Conservation (phyloP, 345 rosid genomes). For the Ricinus communis region DNA sequence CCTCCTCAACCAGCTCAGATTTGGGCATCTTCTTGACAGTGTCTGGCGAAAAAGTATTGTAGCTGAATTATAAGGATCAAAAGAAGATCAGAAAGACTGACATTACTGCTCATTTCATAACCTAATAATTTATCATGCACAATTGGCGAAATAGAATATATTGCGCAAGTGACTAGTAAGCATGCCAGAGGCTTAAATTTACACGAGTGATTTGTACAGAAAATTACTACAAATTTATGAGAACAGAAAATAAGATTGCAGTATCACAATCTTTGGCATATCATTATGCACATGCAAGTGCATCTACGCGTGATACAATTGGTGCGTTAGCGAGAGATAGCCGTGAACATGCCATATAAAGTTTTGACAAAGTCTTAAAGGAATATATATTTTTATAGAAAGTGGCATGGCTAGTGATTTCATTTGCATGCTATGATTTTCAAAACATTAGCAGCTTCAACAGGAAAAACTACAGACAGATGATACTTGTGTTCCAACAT, state of each 20-base stretch:
- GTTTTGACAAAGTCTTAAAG: neutral
- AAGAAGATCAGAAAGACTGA: slow-evolving; percentile 5
- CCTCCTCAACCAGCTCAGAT: slow-evolving; percentile 81
- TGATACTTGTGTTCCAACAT: neutral
- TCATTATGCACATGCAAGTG: neutral
- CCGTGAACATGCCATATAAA: neutral
- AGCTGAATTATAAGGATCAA: slow-evolving; percentile 43
- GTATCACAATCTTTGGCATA: neutral
- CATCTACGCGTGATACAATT: neutral
- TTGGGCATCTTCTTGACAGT: slow-evolving; percentile 77
- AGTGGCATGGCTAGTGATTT: too few relatives aligned
- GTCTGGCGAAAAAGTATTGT: slow-evolving; percentile 83
- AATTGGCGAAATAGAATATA: neutral
- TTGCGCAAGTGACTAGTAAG: neutral
- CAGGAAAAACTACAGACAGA: neutral
- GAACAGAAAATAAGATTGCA: neutral
- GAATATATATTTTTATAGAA: neutral
- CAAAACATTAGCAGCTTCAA: too few relatives aligned
- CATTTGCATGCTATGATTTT: too few relatives aligned
- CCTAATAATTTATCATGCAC: neutral
- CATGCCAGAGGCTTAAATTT: neutral
- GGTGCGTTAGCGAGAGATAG: neutral
- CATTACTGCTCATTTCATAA: neutral
- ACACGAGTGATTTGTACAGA: neutral
- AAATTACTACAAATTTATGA: neutral